Percentiles rank a stretch among this genome's conserved stretches.
phyloP scores from a whole-genome alignment of 306 rosid genomes.

The Vachellia collinsii region DNA sequence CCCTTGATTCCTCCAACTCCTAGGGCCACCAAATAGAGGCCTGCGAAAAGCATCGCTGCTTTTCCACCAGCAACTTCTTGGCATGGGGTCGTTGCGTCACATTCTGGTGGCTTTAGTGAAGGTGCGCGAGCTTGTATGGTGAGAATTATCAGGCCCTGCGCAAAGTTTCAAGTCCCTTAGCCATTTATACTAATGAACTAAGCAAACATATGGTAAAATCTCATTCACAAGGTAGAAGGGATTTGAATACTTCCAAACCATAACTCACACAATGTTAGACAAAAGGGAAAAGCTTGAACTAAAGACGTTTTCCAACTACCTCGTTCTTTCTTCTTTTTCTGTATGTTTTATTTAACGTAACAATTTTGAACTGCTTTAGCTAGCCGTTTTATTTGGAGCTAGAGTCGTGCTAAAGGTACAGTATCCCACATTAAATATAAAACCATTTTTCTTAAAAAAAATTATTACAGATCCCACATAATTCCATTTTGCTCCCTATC shows the following conservation, averaged over 20 bases:
- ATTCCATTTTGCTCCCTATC: no score
- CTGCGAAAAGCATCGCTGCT: slow-evolving; percentile 63
- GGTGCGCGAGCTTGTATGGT: slow-evolving; percentile 71
- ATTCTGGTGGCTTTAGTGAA: slow-evolving; percentile 63
- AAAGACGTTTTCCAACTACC: background rate
- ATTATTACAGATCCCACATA: background rate
- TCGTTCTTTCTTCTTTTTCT: no score
- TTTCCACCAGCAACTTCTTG: slow-evolving; percentile 64
- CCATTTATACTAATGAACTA: background rate
- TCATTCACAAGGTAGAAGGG: slow-evolving; percentile 3
- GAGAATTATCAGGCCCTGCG: slow-evolving; percentile 74
- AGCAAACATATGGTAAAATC: background rate
- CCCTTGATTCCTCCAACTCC: slow-evolving; percentile 96
- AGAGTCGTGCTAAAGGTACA: background rate
- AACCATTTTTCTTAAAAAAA: background rate
- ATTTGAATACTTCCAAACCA: background rate
- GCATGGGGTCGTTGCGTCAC: slow-evolving; percentile 50
- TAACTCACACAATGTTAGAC: background rate
- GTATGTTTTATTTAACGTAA: background rate
- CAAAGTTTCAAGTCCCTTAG: slow-evolving; percentile 15
- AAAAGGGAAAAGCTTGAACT: background rate
- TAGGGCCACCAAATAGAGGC: slow-evolving; percentile 84
- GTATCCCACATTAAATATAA: background rate
- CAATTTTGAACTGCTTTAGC: background rate
- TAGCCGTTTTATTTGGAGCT: background rate